Base-by-base conservation (phyloP, 768 basidiomycete genomes). In the Dacryopinax primogenitus region DNA sequence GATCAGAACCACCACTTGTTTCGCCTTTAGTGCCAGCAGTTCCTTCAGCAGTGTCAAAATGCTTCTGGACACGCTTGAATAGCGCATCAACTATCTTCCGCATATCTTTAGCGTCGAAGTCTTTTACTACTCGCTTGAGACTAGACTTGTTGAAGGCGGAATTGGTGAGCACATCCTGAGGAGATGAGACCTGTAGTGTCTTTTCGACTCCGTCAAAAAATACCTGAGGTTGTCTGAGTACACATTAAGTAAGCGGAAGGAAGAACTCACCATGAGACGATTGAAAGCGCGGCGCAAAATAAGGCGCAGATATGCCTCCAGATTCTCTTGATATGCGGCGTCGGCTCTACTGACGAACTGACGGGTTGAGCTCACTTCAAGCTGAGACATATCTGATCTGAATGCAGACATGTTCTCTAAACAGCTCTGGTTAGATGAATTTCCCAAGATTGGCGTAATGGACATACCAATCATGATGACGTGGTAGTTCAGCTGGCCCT, bases 391-490 rank as follows among this genome's bases (percentile, higher is more conserved):
- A 71, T 95, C 93, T 0, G 86, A 83, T 36, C 92, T 83, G 72
- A 96, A 95, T 72, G 88, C 86, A 68, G 94, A 89, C 93, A 95
- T 96, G 73, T 98, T 98, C 76, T 96, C 95, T 98, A 72, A 26
- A 67, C 44, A n/a, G 21, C 61, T 7, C 41, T 3, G 34, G 74
- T 23, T 37, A 26, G 33, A 51, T 3, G 23, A n/a, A 47, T 23
- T 23, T 15, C 66, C 16, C 34, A 15, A 13, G 6, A 16, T 18
- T n/a, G 3, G 18, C 26, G 23, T 30, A 65, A 47, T 34, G 12
- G 61, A 72, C 88, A 70, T 71, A 94, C 95, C 95, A 65, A 97
- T 88, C 67, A 98, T 80, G 71, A 95, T 87, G 69, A 97, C 91
- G 72, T 96, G 92, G 69, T 92, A 96, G 74, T 97, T 97, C 63